phyloP scores from a whole-genome alignment of 768 basidiomycete species.

The Tylopilus rubrobrunneus region DNA sequence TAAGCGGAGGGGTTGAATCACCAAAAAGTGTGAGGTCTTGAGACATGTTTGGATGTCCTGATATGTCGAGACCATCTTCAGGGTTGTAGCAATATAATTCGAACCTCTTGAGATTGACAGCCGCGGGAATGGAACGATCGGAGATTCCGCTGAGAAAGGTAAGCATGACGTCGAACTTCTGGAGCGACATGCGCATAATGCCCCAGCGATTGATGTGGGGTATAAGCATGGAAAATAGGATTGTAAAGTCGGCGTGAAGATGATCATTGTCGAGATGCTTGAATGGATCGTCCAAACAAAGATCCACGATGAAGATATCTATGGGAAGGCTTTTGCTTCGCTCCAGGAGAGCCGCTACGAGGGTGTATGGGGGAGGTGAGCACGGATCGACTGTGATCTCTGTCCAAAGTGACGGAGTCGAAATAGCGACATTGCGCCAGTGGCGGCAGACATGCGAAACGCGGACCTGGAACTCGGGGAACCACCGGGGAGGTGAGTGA shows the following conservation, averaged over 20 bases:
- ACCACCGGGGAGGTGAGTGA: neutral
- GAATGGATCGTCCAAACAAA: slow-evolving; percentile 30
- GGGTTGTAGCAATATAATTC: slow-evolving; percentile 43
- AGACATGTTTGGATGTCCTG: slow-evolving; percentile 24
- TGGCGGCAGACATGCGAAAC: slow-evolving; percentile 37
- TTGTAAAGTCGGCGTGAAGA: slow-evolving; percentile 14
- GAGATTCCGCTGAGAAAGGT: slow-evolving; percentile 41
- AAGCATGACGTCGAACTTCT: slow-evolving; percentile 44
- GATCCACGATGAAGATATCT: slow-evolving; percentile 32
- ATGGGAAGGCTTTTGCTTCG: slow-evolving; percentile 55
- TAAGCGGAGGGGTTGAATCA: slow-evolving; percentile 49
- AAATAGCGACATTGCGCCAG: slow-evolving; percentile 54
- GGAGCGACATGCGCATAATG: slow-evolving; percentile 37
- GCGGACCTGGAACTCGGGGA: slow-evolving; percentile 43
- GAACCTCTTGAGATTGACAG: slow-evolving; percentile 52
- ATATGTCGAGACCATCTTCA: no score
- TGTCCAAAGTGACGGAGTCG: slow-evolving; percentile 56
- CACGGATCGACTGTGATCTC: no score
- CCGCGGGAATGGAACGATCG: slow-evolving; percentile 29
- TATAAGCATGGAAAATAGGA: slow-evolving; percentile 36
- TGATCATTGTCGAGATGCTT: no score
- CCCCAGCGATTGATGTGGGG: slow-evolving; percentile 57
- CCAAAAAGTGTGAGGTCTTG: slow-evolving; percentile 48
- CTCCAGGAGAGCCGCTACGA: slow-evolving; percentile 42
- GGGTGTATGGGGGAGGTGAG: slow-evolving; percentile 37